Conservation (phyloP, 768 basidiomycete genomes). For the Lactifluus pinguis region DNA sequence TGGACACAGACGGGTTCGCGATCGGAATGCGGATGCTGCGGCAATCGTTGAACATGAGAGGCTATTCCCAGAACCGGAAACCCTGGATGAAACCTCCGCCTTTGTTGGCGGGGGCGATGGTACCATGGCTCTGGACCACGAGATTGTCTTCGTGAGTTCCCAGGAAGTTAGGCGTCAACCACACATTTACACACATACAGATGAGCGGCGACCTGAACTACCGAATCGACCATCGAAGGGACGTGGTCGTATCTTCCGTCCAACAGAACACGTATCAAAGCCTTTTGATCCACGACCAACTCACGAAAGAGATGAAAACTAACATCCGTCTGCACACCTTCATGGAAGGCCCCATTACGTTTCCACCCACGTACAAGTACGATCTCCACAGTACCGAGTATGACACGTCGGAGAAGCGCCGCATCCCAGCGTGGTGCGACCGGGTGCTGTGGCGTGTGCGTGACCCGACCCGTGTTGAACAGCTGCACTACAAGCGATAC, state of each 20-base stretch:
- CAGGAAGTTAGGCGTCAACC: neutral
- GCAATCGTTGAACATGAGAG: conserved; percentile 78
- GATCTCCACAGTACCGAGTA: conserved; percentile 70
- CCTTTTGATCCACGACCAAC: conserved; percentile 76
- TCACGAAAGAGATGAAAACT: conserved; percentile 77
- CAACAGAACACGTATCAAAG: conserved; percentile 53
- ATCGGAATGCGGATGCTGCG: conserved; percentile 81
- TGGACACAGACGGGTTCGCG: conserved; percentile 73
- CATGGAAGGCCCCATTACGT: conserved; percentile 71
- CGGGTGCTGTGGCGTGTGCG: conserved; percentile 73
- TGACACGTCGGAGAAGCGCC: conserved; percentile 82
- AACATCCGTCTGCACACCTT: conserved; percentile 86
- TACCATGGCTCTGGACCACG: conserved; percentile 88
- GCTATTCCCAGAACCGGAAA: conserved; percentile 44
- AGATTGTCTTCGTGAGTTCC: conserved; percentile 74
- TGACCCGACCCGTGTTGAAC: conserved; percentile 46
- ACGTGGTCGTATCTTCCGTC: conserved; percentile 65
- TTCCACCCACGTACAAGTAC: conserved; percentile 93
- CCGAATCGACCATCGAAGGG: conserved; percentile 88
- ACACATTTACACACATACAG: conserved; percentile 28
- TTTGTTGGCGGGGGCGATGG: conserved; percentile 92
- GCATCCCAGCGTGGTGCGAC: conserved; percentile 95
- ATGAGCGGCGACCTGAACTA: conserved; percentile 95
- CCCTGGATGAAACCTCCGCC: conserved; percentile 46
- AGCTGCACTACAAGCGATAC: conserved; percentile 70